Base-by-base conservation (phyloP, 129 eudicot species). In the Flaveria trinervia region DNA sequence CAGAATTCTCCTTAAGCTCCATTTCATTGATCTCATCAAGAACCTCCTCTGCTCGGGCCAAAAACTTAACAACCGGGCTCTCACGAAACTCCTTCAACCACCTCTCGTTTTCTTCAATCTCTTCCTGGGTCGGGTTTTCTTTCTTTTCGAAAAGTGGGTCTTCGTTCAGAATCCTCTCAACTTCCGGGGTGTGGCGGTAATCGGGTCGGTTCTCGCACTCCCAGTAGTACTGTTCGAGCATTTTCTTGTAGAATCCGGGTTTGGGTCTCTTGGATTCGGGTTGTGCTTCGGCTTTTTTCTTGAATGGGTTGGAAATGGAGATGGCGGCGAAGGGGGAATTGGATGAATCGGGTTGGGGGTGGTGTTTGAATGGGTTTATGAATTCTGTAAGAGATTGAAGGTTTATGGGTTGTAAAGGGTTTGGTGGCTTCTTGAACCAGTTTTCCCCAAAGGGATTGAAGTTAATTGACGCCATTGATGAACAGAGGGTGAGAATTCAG, bases 151-250 rank as follows among this genome's bases (percentile, higher is more conserved):
- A 60, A 56, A 87, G 2, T 1, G 91, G 87, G 88, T 93, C 96
- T 23, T 86, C 89, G 50, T 87, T 82, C 30, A 93, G 36, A 22
- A 93, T 79, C 78, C 22, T 41, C 18, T 93, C 98, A 0, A 90
- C 96, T 67, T 87, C 96, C 22, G 98, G 97, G 18, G 86, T 46
- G 81, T 85, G 86, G 7, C 98, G 77, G 41, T 79, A 93, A 75
- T 93, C 98, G 54, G 98, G 98, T 41, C 82, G 81, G 66, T 70
- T 88, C 67, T 88, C 96, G 5, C 82, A 70, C 76, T 93, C 98
- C 95, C 96, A 89, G 81, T 82, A 87, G 81, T 74, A 90, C 33
- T 84, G 97, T 69, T 93, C 89, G 30, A 93, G 88, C 91, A 88
- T 85, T 82, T 82, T 44, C 46, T 54, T 70, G 88, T 93, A 85